phyloP scores from a whole-genome alignment of 257 asterid genomes.

The Thymus quinquecostatus region DNA sequence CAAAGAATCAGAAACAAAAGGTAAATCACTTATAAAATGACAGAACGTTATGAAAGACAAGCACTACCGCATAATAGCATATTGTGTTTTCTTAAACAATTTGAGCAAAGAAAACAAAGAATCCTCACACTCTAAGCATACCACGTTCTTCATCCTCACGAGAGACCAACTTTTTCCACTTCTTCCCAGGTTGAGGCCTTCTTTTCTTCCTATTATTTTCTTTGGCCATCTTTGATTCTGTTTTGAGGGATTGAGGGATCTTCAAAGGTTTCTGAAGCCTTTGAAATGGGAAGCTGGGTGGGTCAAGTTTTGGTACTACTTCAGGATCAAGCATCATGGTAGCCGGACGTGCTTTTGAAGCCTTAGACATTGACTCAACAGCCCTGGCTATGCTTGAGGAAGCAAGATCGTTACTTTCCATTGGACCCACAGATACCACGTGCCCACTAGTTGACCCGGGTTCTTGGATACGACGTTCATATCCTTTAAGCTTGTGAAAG shows the following conservation, averaged over 20 bases:
- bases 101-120: conserved; percentile 19
- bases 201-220: conserved; percentile 57
- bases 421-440: conserved; percentile 37
- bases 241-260: conserved; percentile 53
- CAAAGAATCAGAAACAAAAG: conserved; percentile 3
- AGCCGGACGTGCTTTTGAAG: conserved; percentile 80
- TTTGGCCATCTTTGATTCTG: conserved; percentile 49
- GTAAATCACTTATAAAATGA: conserved; percentile 12
- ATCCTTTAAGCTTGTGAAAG: conserved; percentile 93
- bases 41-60: conserved; percentile 12
- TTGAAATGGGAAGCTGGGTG: conserved; percentile 77
- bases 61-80: neutral
- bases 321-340: conserved; percentile 82
- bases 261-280: conserved; percentile 63
- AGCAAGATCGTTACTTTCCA: conserved; percentile 48
- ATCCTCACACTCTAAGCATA: conserved; percentile 41
- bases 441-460: conserved; percentile 61
- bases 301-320: conserved; percentile 73
- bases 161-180: conserved; percentile 67
- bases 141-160: conserved; percentile 65
- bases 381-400: conserved; percentile 80
- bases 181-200: conserved; percentile 86
- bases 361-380: conserved; percentile 69
- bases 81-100: conserved; percentile 26
- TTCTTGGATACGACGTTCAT: conserved; percentile 85